Evolutionary conservation across 352 stramenopile genomes (phyloP).

Genomic region (Pythium chondricola): DNA sequence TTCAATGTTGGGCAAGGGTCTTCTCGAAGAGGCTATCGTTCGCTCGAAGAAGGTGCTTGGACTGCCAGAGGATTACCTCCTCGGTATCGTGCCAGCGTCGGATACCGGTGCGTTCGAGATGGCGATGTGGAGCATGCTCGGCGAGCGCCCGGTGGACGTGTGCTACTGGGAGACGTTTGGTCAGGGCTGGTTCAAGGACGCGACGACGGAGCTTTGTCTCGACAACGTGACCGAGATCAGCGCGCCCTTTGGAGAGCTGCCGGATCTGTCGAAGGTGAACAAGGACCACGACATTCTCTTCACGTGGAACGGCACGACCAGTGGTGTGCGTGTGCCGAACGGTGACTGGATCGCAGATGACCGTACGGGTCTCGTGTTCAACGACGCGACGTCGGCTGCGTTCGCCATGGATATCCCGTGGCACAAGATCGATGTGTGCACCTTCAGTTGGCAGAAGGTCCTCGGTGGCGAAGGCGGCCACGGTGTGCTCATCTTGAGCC

Average conservation of each 20-base stretch:
- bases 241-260: conserved; percentile 95
- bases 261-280: conserved; percentile 91
- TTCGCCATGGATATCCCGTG: conserved; percentile 99
- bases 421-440: conserved; percentile 98
- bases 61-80: conserved; percentile 93
- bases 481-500: conserved; percentile 96
- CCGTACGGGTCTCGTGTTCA: conserved; percentile 94
- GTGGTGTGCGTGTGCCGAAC: conserved; percentile 94
- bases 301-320: conserved; percentile 99
- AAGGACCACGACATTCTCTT: conserved; percentile 97
- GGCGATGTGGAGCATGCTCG: conserved; percentile 99
- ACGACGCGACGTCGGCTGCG: conserved; percentile 97
- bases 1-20: conserved; percentile 95
- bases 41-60: conserved; percentile 93
- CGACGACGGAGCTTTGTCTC: conserved; percentile 92
- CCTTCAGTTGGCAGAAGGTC: conserved; percentile 99
- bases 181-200: conserved; percentile 95
- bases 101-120: conserved; percentile 99
- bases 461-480: conserved; percentile 97
- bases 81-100: conserved; percentile 96
- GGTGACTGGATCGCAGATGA: conserved; percentile 95
- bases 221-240: conserved; percentile 92
- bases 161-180: conserved; percentile 98
- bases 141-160: conserved; percentile 87
- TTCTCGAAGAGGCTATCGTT: conserved; percentile 93